These are phyloP conservation scores for Acanthamoeba lugdunensis DNA, from an alignment of 208 protist genomes.

Conservation along the genomic window DNA sequence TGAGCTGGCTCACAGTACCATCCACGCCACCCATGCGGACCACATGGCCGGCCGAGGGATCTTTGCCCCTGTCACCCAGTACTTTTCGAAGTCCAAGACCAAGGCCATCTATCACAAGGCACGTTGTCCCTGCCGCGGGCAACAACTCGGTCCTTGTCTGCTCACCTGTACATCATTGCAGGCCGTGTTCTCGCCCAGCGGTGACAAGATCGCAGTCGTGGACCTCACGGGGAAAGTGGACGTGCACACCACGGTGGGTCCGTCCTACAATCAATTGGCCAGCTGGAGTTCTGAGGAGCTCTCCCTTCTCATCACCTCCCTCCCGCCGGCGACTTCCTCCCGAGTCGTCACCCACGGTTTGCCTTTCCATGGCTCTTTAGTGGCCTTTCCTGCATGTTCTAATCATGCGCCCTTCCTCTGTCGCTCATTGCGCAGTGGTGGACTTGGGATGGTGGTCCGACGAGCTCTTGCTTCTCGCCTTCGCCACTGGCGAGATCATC, in stretches of 20 bases:
- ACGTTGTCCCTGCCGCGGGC: not conserved
- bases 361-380: not conserved
- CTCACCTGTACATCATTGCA: not conserved
- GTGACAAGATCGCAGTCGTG: constrained; percentile 41
- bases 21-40: not conserved
- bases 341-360: constrained; percentile 27
- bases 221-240: constrained; percentile 28
- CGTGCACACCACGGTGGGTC: not conserved
- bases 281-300: constrained; percentile 24
- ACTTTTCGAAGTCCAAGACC: constrained; percentile 12
- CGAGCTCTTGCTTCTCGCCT: constrained; percentile 1
- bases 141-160: not conserved
- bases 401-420: not conserved
- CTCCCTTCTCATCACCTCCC: not conserved
- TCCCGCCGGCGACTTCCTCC: constrained; percentile 8
- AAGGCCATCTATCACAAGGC: constrained; percentile 51
- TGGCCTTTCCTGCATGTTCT: not conserved
- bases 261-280: not conserved
- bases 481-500: constrained; percentile 37
- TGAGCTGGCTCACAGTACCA: constrained; percentile 9
- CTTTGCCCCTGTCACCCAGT: not conserved
- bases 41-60: not conserved
- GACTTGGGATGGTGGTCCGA: constrained; percentile 67
- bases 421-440: not conserved
- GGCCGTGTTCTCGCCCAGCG: constrained; percentile 32